phyloP scores from a whole-genome alignment of 1,284 basidiomycete genomes.

The Takashimella koratensis region DNA sequence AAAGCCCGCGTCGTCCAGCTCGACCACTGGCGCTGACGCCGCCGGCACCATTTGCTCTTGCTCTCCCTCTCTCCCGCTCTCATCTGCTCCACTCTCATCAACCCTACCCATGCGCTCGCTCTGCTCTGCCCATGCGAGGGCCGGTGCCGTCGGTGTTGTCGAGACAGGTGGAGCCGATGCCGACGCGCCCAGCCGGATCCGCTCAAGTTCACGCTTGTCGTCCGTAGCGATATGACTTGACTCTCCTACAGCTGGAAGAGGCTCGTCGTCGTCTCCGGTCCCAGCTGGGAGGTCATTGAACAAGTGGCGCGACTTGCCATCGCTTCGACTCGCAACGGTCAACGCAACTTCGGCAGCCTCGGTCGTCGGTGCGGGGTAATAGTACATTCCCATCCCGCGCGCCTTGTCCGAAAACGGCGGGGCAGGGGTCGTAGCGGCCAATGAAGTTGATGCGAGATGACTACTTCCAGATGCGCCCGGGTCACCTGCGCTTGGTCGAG shows the following conservation, averaged over 20 bases:
- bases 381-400: slow-evolving; percentile 27
- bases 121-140: slow-evolving; percentile 6
- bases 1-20: slow-evolving; percentile 46
- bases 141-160: slow-evolving; percentile 6
- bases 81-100: too few species aligned
- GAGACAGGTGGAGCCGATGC: slow-evolving; percentile 36
- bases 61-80: too few species aligned
- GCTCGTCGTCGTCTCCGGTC: slow-evolving; percentile 2
- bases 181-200: slow-evolving; percentile 37
- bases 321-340: slow-evolving; percentile 34
- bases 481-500: too few species aligned
- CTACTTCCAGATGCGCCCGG: too few species aligned
- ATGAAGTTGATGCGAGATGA: background rate
- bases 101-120: too few species aligned
- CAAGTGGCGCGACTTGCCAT: slow-evolving; percentile 34
- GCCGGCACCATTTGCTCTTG: too few species aligned
- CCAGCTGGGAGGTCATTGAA: slow-evolving; percentile 6
- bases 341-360: slow-evolving; percentile 43
- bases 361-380: slow-evolving; percentile 48
- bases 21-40: slow-evolving; percentile 41
- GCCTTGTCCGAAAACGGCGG: slow-evolving; percentile 35
- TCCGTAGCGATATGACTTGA: slow-evolving; percentile 45
- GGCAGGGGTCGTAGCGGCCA: slow-evolving; percentile 1
- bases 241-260: slow-evolving; percentile 5
- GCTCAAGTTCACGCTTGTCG: slow-evolving; percentile 46